Evolutionary conservation across 2,329 filamentous ascomycete species (phyloP).

Genomic region (Hysterium pulicare): DNA sequence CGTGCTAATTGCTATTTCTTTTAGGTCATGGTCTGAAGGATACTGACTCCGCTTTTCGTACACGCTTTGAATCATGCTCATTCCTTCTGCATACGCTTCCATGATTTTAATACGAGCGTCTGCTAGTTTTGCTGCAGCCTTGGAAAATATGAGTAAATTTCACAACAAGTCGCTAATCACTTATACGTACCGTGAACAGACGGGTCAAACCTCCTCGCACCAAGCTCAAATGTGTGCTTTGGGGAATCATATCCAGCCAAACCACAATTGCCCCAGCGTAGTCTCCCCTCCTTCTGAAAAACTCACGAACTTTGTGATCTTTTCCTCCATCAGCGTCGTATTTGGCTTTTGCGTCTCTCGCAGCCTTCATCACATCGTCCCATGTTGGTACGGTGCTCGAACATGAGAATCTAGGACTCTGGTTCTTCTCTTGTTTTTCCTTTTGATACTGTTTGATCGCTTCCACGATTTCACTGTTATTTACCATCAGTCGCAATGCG

Average conservation of each 20-base stretch:
- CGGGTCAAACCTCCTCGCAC: not conserved
- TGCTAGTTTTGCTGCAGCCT: not conserved
- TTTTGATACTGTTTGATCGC: not conserved
- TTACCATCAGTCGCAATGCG: not conserved
- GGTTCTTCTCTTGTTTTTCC: not conserved
- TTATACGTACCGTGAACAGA: not conserved
- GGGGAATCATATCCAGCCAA: conserved; percentile 1
- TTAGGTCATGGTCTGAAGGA: conserved; percentile 1
- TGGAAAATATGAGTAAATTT: no score
- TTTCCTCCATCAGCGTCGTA: not conserved
- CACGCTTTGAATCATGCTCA: not conserved
- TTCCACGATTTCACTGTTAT: not conserved
- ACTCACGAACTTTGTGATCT: not conserved
- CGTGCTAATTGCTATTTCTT: not conserved
- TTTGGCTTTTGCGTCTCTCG: not conserved
- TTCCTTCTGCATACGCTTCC: not conserved
- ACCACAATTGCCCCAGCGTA: not conserved
- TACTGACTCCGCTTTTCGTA: conserved; percentile 1
- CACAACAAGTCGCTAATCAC: no score
- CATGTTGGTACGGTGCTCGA: not conserved
- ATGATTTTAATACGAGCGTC: conserved; percentile 2
- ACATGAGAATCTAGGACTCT: not conserved
- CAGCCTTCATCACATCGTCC: not conserved
- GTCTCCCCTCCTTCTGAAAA: not conserved
- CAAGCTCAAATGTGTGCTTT: not conserved